Conservation (phyloP, 2,329 filamentous ascomycete genomes). For the Westerdykella sp. region DNA sequence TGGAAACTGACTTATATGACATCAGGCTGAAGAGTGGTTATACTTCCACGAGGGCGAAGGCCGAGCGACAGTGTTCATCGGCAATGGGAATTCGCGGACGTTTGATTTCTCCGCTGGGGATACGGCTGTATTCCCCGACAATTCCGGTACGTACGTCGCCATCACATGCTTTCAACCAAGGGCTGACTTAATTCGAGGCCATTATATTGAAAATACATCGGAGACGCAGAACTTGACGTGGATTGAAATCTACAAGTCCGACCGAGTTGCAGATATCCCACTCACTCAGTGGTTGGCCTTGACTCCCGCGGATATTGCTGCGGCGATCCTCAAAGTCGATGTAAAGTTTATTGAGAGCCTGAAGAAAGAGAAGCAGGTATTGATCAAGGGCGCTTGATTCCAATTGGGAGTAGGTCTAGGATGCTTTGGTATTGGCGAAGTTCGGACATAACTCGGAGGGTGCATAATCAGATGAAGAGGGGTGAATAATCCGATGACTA, state of each 20-base stretch:
- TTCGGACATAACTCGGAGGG: too few species aligned
- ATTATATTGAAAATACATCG: slow-evolving; percentile 65
- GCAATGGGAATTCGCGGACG: too few species aligned
- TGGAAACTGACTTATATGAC: too few species aligned
- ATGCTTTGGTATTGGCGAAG: too few species aligned
- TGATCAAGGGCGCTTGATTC: slow-evolving; percentile 33
- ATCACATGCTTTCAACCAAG: not conserved
- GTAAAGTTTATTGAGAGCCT: slow-evolving; percentile 51
- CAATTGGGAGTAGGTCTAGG: not conserved
- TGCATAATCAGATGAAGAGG: too few species aligned
- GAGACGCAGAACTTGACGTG: slow-evolving; percentile 58
- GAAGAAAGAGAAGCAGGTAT: slow-evolving; percentile 59
- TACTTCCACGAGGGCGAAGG: too few species aligned
- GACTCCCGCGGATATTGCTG: slow-evolving; percentile 58
- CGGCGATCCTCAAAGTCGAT: slow-evolving; percentile 54
- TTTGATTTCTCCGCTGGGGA: slow-evolving; percentile 48
- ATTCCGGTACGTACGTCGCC: slow-evolving; percentile 42
- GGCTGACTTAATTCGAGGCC: slow-evolving; percentile 34
- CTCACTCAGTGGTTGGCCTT: slow-evolving; percentile 64
- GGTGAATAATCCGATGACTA: too few species aligned
- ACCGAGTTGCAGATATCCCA: slow-evolving; percentile 60
- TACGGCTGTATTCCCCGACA: slow-evolving; percentile 62
- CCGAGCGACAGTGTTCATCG: too few species aligned
- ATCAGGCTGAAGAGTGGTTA: too few species aligned
- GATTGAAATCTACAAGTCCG: slow-evolving; percentile 65